Percentiles rank a stretch among this genome's conserved stretches.
phyloP scores from a whole-genome alignment of 768 basidiomycete genomes.

The Hygrophorus russula region DNA sequence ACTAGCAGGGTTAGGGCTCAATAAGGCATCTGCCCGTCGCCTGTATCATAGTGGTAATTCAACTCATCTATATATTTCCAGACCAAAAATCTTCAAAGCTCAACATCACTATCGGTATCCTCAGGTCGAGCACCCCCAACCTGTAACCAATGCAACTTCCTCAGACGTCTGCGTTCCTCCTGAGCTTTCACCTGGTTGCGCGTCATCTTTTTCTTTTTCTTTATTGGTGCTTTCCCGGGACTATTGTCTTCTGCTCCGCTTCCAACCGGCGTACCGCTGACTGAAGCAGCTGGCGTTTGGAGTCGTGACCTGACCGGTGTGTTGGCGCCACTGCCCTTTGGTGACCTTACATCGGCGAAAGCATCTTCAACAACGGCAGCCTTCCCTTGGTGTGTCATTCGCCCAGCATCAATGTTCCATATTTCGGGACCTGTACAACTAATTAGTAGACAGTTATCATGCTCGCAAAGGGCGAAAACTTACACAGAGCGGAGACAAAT shows the following conservation, averaged over 20 bases:
- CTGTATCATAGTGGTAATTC: too few relatives aligned
- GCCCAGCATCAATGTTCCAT: conserved; percentile 86
- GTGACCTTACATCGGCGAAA: conserved; percentile 59
- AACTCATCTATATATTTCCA: neutral
- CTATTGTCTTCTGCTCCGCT: conserved; percentile 64
- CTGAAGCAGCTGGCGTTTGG: conserved; percentile 61
- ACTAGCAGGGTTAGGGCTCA: too few relatives aligned
- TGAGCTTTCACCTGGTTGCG: conserved; percentile 82
- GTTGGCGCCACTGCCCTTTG: conserved; percentile 58
- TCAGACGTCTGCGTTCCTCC: conserved; percentile 72
- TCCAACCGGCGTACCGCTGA: conserved; percentile 60
- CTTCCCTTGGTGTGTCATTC: conserved; percentile 84
- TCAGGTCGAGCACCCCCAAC: conserved; percentile 77
- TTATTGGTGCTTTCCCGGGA: conserved; percentile 28
- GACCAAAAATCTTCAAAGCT: neutral
- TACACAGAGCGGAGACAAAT: conserved; percentile 75
- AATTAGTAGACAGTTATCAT: conserved; percentile 10
- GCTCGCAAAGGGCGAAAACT: conserved; percentile 18
- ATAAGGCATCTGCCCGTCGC: too few relatives aligned
- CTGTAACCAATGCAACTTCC: conserved; percentile 77
- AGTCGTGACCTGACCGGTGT: conserved; percentile 64
- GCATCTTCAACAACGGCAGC: conserved; percentile 75
- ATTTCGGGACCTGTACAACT: conserved; percentile 66
- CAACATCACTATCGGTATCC: conserved; percentile 60
- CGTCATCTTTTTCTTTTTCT: conserved; percentile 89